Conservation (phyloP, 352 stramenopile species). For the Globisporangium recalcitrans region DNA sequence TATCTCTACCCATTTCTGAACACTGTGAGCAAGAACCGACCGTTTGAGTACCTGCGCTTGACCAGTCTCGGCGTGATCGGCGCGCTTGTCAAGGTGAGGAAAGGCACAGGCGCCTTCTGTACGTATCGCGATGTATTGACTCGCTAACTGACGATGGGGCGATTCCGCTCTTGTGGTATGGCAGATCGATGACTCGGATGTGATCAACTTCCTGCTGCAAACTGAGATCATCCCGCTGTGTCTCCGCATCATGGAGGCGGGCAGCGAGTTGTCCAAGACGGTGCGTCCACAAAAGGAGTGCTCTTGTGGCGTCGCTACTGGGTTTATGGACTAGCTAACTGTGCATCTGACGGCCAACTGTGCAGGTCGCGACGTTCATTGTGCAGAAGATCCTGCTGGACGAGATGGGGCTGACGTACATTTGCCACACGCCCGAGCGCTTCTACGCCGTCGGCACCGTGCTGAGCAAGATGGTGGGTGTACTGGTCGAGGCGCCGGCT, state of each 20-base stretch:
- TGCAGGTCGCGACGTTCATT: slow-evolving; percentile 97
- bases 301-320: background rate
- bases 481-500: slow-evolving; percentile 90
- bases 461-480: slow-evolving; percentile 96
- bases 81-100: slow-evolving; percentile 93
- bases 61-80: slow-evolving; percentile 98
- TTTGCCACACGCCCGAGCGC: slow-evolving; percentile 96
- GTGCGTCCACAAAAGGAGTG: slow-evolving; percentile 25
- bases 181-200: slow-evolving; percentile 96
- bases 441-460: slow-evolving; percentile 90
- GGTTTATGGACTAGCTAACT: background rate
- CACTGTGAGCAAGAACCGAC: slow-evolving; percentile 96
- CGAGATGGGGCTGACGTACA: slow-evolving; percentile 97
- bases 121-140: too few relatives aligned
- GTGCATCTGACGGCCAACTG: background rate
- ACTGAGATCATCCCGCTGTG: slow-evolving; percentile 99
- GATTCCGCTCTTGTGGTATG: background rate
- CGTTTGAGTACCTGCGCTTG: slow-evolving; percentile 98
- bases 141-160: background rate
- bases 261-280: slow-evolving; percentile 97
- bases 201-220: slow-evolving; percentile 99
- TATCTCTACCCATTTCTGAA: slow-evolving; percentile 99
- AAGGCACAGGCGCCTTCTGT: too few relatives aligned
- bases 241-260: slow-evolving; percentile 98
- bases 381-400: slow-evolving; percentile 99